Evolutionary conservation across 805 yeast genomes (phyloP).

Genomic region (Candida sphagnicola): DNA sequence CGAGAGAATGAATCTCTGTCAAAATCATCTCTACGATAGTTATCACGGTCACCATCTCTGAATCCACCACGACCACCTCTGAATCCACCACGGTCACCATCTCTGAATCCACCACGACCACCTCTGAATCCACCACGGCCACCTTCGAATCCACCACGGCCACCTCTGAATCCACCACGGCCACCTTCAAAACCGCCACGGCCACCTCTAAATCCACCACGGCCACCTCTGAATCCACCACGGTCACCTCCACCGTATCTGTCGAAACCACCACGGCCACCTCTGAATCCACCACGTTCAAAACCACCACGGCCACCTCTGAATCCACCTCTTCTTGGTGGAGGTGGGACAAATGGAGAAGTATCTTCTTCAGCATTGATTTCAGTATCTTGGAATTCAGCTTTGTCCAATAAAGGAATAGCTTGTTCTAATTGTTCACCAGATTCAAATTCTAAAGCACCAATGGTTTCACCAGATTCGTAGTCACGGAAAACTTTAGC

Average conservation of each 20-base stretch:
- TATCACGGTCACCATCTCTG: constrained; percentile 39
- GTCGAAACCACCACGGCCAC: constrained; percentile 31
- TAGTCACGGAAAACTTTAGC: constrained; percentile 48
- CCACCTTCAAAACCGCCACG: constrained; percentile 24
- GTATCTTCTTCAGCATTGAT: constrained; percentile 78
- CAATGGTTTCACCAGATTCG: constrained; percentile 42
- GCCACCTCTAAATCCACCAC: constrained; percentile 33
- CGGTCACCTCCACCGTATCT: constrained; percentile 41
- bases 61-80: constrained; percentile 28
- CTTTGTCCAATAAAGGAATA: constrained; percentile 65
- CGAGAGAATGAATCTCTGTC: constrained; percentile 41
- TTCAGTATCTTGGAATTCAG: constrained; percentile 65
- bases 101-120: constrained; percentile 34
- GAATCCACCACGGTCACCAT: constrained; percentile 27
- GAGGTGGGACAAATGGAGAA: constrained; percentile 53
- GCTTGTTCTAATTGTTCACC: constrained; percentile 78
- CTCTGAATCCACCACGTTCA: constrained; percentile 26
- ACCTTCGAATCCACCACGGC: constrained; percentile 18
- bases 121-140: constrained; percentile 27
- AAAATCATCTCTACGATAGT: constrained; percentile 45
- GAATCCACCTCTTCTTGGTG: constrained; percentile 43
- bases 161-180: constrained; percentile 35
- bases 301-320: constrained; percentile 27
- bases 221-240: constrained; percentile 36
- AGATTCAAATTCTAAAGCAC: constrained; percentile 53